Percentiles rank a stretch among this genome's conserved stretches.
Evolutionary conservation across 306 rosid species (phyloP).

Genomic region (Quercus ilex): DNA sequence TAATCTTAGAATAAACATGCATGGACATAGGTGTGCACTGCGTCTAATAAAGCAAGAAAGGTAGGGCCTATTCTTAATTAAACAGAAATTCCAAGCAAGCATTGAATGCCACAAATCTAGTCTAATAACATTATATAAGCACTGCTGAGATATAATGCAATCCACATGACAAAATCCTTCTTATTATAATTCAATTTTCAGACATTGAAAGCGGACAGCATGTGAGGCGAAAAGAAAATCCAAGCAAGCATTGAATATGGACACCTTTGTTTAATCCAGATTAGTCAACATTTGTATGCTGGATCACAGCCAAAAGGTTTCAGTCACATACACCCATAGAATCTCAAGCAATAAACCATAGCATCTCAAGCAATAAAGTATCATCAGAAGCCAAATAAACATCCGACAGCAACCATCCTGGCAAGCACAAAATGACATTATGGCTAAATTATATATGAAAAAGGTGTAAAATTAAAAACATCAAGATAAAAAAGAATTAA

Average conservation of each 20-base stretch:
- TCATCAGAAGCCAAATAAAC: neutral
- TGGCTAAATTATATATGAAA: neutral
- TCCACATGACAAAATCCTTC: constrained; percentile 35
- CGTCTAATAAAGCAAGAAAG: neutral
- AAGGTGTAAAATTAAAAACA: neutral
- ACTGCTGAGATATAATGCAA: constrained; percentile 24
- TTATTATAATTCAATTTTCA: constrained; percentile 10
- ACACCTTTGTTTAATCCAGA: constrained; percentile 33
- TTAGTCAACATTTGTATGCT: constrained; percentile 31
- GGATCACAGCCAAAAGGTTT: constrained; percentile 33
- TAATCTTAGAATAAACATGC: neutral
- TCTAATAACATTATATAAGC: neutral
- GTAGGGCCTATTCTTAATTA: neutral
- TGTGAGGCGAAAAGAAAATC: constrained; percentile 37
- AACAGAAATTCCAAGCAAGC: neutral
- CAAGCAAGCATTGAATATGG: constrained; percentile 51
- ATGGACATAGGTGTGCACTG: neutral
- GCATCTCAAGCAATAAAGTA: constrained; percentile 9
- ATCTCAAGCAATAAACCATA: constrained; percentile 5
- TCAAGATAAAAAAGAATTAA: neutral
- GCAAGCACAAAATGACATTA: constrained; percentile 11
- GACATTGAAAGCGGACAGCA: constrained; percentile 42
- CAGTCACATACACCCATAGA: constrained; percentile 19
- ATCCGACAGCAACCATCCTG: constrained; percentile 19
- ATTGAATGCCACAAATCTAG: neutral